Percentiles rank a stretch among this genome's conserved stretches.
phyloP scores from a whole-genome alignment of 129 eudicot genomes.

The Artemisia argyi region DNA sequence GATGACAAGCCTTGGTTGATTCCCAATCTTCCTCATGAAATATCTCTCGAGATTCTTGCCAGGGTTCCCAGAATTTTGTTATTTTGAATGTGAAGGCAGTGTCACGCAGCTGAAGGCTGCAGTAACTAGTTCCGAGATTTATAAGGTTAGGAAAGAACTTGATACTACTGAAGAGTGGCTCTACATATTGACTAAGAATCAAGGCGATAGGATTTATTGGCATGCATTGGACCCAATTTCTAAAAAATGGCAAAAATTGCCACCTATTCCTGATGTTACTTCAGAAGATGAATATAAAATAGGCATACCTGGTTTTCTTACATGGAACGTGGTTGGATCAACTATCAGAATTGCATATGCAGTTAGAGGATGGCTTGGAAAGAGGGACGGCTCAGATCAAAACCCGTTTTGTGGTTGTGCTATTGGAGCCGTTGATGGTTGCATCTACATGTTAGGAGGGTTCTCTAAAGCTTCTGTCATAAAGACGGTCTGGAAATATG shows the following conservation, averaged over 20 bases:
- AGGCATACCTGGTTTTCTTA: conserved; percentile 55
- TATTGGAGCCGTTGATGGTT: conserved; percentile 78
- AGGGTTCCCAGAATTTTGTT: conserved; percentile 69
- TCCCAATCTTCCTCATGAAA: conserved; percentile 94
- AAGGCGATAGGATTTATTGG: conserved; percentile 68
- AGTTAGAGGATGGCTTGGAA: conserved; percentile 89
- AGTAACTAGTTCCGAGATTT: conserved; percentile 60
- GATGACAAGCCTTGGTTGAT: conserved; percentile 75
- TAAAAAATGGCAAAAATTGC: conserved; percentile 73
- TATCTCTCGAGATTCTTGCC: conserved; percentile 88
- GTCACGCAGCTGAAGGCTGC: conserved; percentile 82
- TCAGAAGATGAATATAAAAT: conserved; percentile 51
- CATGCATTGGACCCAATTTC: conserved; percentile 81
- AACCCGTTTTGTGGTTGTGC: conserved; percentile 96
- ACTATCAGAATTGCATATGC: conserved; percentile 74
- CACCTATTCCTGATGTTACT: conserved; percentile 68
- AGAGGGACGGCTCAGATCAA: conserved; percentile 62
- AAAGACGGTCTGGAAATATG: conserved; percentile 76
- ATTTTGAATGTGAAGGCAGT: conserved; percentile 66
- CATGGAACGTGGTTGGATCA: conserved; percentile 78
- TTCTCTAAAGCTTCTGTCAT: conserved; percentile 68
- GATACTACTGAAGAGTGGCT: conserved; percentile 93
- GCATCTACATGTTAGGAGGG: conserved; percentile 89
- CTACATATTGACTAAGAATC: conserved; percentile 68
- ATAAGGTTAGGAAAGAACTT: conserved; percentile 67